A percentile compares a stretch with the other conserved stretches of the same genome.
Evolutionary conservation across 2,329 filamentous ascomycete species (phyloP).

Genomic region (Colletotrichum sublineola): DNA sequence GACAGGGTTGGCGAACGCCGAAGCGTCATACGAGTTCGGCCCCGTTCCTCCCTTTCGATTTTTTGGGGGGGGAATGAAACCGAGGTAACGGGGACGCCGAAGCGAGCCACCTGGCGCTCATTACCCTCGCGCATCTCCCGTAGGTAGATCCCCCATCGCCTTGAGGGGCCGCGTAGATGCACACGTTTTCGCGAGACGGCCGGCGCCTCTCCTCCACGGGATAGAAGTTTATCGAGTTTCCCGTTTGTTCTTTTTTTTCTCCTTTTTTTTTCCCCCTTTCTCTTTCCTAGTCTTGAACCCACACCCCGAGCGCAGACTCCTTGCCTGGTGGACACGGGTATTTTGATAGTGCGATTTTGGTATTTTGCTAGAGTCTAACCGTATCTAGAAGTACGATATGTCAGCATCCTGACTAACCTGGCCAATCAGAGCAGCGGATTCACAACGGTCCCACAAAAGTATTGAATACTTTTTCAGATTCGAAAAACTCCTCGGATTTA

Average conservation of each 20-base stretch:
- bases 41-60: constrained; percentile 39
- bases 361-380: too few relatives aligned
- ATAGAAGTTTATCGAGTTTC: background rate
- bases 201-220: constrained; percentile 53
- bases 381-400: too few relatives aligned
- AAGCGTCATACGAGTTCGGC: constrained; percentile 47
- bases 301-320: background rate
- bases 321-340: too few relatives aligned
- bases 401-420: too few relatives aligned
- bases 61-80: constrained; percentile 45
- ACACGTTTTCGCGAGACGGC: constrained; percentile 64
- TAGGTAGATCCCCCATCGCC: constrained; percentile 65
- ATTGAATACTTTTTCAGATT: too few relatives aligned
- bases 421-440: too few relatives aligned
- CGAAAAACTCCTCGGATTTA: too few relatives aligned
- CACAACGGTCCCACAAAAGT: too few relatives aligned
- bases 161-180: constrained; percentile 60
- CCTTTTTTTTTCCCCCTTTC: constrained; percentile 35
- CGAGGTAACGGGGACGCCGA: constrained; percentile 65
- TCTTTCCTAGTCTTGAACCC: background rate
- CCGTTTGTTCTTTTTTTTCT: constrained; percentile 36
- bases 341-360: too few relatives aligned
- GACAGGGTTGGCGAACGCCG: constrained; percentile 47
- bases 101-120: constrained; percentile 51
- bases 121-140: constrained; percentile 59